Evolutionary conservation across 2,329 filamentous ascomycete genomes (phyloP), one percentile per base, ranked within the genome.

Genomic region (Coniochaeta ligniaria): DNA sequence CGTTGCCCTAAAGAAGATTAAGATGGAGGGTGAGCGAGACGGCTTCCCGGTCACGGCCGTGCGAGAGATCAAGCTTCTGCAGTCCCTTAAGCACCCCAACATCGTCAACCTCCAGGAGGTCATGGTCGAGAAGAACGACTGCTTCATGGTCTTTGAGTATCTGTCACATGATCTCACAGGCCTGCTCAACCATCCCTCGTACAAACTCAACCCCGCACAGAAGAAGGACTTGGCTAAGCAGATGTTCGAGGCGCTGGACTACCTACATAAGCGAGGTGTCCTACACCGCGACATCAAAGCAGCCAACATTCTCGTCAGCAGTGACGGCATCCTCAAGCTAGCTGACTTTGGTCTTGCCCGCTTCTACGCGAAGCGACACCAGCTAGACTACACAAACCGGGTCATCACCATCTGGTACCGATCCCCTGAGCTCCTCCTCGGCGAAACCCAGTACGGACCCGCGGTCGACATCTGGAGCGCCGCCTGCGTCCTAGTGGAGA

Each of bases 121-220:
- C 66, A 99, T 99, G 95, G 95, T 99, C 2, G 95, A 99, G 76
- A 91, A 89, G 71, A 98, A 98, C 67, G 93, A 98, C 74, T 99
- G 95, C 73, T 99, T 96, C 75, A 99, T 99, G 95, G 95, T 99
- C 3, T 99, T 99, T 66, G 95, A 99, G 73, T 99, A 99, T 71
- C 82, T 98, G 35, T 94, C 95, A 1, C 95, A 99, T 72, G 95
- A 99, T 73, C 79, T 99, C 63, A 99, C 95, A 2, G 95, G 95
- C 16, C 80, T 99, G 35, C 84, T 99, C 63, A 98, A 98, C 69
- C 95, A 99, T 70, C 95, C 95, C 0, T 89, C 89, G 0, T 99
- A 96, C 75, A 88, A 88, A 62, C 83, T 99, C 16, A 90, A 95
- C 41, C 78, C 86, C 4, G 86, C 89, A 0, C 93, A 98, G 73